Base-by-base conservation (phyloP, 2,329 filamentous ascomycete species). In the Pyricularia grisea region DNA sequence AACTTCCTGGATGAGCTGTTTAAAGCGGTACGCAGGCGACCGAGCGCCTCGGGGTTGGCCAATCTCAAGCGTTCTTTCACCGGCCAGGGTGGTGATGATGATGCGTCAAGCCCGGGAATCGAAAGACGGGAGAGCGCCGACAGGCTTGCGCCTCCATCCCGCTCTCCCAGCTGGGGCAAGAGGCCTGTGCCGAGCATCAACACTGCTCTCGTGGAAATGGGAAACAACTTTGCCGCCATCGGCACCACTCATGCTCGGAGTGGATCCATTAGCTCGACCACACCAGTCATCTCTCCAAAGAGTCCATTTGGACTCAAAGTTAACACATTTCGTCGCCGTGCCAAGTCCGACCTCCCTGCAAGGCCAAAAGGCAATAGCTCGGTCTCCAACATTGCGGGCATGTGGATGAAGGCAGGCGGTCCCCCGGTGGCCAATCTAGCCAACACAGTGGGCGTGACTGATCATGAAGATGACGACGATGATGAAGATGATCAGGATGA, bases 401-500 rank as follows among this genome's bases (percentile, higher is more conserved):
- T 88, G 78, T 81, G 84, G 79, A 86, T 82, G 76, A 82, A 78
- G 72, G 78, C 78, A 12, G 85, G 85, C 31, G 86, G 85, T 0
- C 84, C 83, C 1, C 85, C 86, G 0, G 84, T 87, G 42, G 80
- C 85, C 14, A 78, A 78, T 10, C 72, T 87, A 30, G 80, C 78
- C 50, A 84, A 79, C 63, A 25, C 66, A 25, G 50, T 31, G 4
- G 14, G 25, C 14, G 72, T 72, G 33, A 70, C 67, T 12, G 78
- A 82, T 27, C 83, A 84, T 2, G 81, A 82, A 0, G 79, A 83
- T 1, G 87, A 88, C 3, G 87, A 90, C 0, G 87, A 90, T 2
- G 86, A 89, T 1, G 87, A 89, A 1, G 84, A 84, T 3, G 72
- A 76, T 5, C 76, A 78, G 42, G 87, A 90, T 55, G 89, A 90